phyloP scores from a whole-genome alignment of 179 eudicot species.

The Amaranthus tricolor region DNA sequence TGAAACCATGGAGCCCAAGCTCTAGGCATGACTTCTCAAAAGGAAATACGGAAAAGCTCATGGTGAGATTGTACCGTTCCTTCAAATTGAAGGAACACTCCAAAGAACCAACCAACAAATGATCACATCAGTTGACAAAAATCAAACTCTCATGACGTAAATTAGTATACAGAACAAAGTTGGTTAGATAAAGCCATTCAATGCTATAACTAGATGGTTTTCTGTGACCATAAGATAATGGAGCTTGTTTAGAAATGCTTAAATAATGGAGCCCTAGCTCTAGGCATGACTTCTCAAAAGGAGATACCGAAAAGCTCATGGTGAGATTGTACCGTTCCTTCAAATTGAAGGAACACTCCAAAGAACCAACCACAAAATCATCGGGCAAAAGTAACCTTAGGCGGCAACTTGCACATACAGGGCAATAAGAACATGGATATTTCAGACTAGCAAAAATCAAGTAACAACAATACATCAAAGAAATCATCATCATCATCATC shows the following conservation, averaged over 20 bases:
- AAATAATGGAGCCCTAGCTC: background rate
- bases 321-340: background rate
- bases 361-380: background rate
- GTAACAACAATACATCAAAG: background rate
- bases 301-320: background rate
- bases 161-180: background rate
- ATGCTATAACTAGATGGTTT: background rate
- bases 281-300: background rate
- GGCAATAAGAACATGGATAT: background rate
- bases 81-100: background rate
- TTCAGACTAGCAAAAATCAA: background rate
- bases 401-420: background rate
- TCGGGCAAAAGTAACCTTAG: background rate
- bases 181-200: background rate
- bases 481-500: too few relatives aligned
- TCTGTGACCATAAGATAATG: background rate
- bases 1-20: background rate
- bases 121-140: too few relatives aligned
- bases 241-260: background rate
- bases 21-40: background rate
- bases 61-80: background rate
- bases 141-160: background rate
- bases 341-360: background rate
- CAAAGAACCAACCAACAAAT: background rate
- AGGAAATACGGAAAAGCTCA: background rate